Percentiles rank a stretch among this genome's conserved stretches.
phyloP scores from a whole-genome alignment of 2,329 filamentous ascomycete species.

The Exutisphaerella laricina region DNA sequence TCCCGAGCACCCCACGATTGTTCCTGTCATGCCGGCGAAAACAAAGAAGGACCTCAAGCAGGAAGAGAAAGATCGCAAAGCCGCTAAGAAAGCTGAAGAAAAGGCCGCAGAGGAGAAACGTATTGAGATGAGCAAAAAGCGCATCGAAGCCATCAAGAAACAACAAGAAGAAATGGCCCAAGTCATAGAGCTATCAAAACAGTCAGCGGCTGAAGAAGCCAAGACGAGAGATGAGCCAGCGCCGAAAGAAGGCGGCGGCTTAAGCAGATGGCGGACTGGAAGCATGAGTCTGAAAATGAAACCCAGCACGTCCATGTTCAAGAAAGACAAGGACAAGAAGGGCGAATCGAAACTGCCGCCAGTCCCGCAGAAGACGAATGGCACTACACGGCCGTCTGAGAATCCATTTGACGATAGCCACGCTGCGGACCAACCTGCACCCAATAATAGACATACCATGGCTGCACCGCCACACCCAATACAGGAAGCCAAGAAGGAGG shows the following conservation, averaged over 20 bases:
- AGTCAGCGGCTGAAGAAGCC: constrained; percentile 52
- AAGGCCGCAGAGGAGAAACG: constrained; percentile 39
- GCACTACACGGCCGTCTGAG: constrained; percentile 5
- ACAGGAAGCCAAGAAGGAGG: constrained; percentile 10
- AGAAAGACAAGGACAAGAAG: constrained; percentile 47
- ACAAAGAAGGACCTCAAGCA: constrained; percentile 62
- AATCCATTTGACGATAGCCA: background rate
- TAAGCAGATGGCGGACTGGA: constrained; percentile 60
- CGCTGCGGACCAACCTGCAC: background rate
- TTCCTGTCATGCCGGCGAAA: constrained; percentile 47
- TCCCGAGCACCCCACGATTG: constrained; percentile 38
- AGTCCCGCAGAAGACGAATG: constrained; percentile 18
- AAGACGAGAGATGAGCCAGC: constrained; percentile 27
- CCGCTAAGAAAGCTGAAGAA: constrained; percentile 53
- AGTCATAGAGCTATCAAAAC: constrained; percentile 62
- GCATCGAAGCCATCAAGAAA: constrained; percentile 53
- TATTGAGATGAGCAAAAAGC: constrained; percentile 33
- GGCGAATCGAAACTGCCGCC: constrained; percentile 26
- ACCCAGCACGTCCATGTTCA: constrained; percentile 39
- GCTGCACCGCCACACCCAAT: background rate
- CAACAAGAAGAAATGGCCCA: constrained; percentile 59
- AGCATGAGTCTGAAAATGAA: constrained; percentile 76
- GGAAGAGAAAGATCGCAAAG: constrained; percentile 55
- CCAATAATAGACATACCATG: constrained; percentile 3
- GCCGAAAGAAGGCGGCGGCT: constrained; percentile 33